phyloP scores from a whole-genome alignment of 768 basidiomycete species.

The Candolleomyces efflorescens region DNA sequence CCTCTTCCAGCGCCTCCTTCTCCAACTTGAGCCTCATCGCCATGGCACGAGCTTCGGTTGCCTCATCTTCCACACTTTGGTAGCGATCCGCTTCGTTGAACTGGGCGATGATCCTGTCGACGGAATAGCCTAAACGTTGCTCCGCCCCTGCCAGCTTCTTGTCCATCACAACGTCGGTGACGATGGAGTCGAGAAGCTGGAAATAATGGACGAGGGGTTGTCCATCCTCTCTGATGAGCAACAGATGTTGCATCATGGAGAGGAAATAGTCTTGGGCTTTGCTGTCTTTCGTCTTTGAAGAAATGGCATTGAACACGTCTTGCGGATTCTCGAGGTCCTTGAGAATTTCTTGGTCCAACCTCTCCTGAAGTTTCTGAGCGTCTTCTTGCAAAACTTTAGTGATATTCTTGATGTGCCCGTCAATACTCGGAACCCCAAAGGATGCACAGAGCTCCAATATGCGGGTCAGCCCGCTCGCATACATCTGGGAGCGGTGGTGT shows the following conservation, averaged over 20 bases:
- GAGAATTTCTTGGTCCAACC: conserved; percentile 72
- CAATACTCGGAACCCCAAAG: conserved; percentile 61
- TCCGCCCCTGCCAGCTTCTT: conserved; percentile 85
- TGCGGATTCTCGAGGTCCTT: conserved; percentile 74
- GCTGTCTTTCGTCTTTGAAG: conserved; percentile 70
- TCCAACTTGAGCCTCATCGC: conserved; percentile 68
- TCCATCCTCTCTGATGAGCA: conserved; percentile 87
- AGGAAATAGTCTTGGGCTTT: conserved; percentile 82
- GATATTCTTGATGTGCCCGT: conserved; percentile 61
- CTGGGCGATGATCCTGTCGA: conserved; percentile 81
- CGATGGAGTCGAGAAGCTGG: conserved; percentile 84
- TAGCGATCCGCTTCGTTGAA: conserved; percentile 88
- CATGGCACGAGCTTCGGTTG: conserved; percentile 59
- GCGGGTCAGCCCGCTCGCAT: conserved; percentile 73
- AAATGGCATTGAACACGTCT: conserved; percentile 84
- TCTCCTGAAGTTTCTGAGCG: conserved; percentile 65
- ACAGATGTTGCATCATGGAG: conserved; percentile 90
- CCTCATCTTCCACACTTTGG: conserved; percentile 76
- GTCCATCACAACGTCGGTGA: conserved; percentile 90
- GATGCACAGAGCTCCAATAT: conserved; percentile 67
- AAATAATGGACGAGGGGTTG: conserved; percentile 83
- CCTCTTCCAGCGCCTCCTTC: conserved; percentile 79
- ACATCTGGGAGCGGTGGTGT: conserved; percentile 87
- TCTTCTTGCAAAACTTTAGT: conserved; percentile 67
- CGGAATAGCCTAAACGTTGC: conserved; percentile 82